Base-by-base conservation (phyloP, 495 filamentous ascomycete genomes). In the Oidiodendron maius region DNA sequence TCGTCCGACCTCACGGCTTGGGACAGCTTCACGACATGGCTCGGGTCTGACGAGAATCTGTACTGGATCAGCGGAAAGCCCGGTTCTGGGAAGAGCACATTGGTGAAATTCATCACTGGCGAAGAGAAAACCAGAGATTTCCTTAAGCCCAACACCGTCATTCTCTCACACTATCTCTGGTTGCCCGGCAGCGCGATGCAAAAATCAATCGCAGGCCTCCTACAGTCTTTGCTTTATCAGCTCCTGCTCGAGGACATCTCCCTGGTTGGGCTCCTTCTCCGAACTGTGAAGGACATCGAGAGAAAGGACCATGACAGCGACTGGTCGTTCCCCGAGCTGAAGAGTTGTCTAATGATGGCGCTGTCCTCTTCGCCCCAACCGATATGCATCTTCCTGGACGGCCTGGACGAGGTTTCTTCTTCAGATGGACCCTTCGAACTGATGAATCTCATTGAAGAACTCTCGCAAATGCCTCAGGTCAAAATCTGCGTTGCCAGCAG, bases 401-500 rank as follows among this genome's bases (percentile, higher is more conserved):
- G 57, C 5, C 51, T 69, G n/a, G 63, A 66, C 30, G 63, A 65
- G 40, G 61, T 61, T 24, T 51, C 44, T 6, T 21, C 39, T 21
- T 21, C 17, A 41, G 58, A 53, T 5, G 53, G 59, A 16, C 54
- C 58, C 2, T 26, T 20, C 1, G 46, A 55, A 11, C 25, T 66
- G 3, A 43, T 66, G 13, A n/a, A 41, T 2, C 16, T 65, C 4
- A 13, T 67, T 4, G 30, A 22, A 3, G 15, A 36, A 1, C 16
- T 65, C 12, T 30, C 46, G 4, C 15, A 21, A 0, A 3, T 12
- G 16, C 21, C 24, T 0, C 30, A 44, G 3, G 8, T n/a, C 28
- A 68, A 65, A 40, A 4, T 67, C 2, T 68, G 64, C 40, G 56
- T 65, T 9, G 55, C 65, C 1, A 68, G 64, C 22, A 37, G 61